Evolutionary conservation across 2,329 filamentous ascomycete species (phyloP), one percentile per base, ranked within the genome.

Genomic region (Colletotrichum sp.): DNA sequence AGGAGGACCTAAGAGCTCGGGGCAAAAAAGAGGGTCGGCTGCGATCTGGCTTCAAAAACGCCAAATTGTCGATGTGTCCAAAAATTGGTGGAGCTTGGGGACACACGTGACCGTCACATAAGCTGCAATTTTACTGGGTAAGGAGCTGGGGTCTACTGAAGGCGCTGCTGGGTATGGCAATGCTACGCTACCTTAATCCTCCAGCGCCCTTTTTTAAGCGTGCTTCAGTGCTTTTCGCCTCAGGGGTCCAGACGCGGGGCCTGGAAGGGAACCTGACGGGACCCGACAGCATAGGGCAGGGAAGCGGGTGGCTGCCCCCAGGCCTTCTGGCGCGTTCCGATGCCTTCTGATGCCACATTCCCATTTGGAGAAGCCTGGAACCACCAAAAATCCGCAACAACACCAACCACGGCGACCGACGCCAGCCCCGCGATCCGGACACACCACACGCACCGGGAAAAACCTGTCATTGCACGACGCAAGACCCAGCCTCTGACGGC

Each of bases 61-160:
- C 80, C 79, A 81, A 86, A 85, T 80, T 82, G 85, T 82, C 84
- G 82, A 87, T 86, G 86, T 87, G 86, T 85, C 85, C 86, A 85
- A 83, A 84, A 84, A 83, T 83, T 32, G 65, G 80, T 81, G 81
- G 82, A 81, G 78, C 57, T 69, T 52, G 43, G 26, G 13, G 10
- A 18, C 8, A 26, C 83, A 85, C 81, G 81, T 83, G 83, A 85
- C 81, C 60, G 6, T 66, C 38, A 34, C 55, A 52, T 72, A 57
- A 67, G 66, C 32, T 58, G 38, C 58, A 32, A 70, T 74, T 36
- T 69, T 63, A 69, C 52, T 52, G 34, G 32, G 69, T 65, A 55
- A 66, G 63, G 63, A n/a, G 21, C 63, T 66, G 63, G 36, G 63
- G 63, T 66, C 38, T 26, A 15, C 24, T 24, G 43, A 52, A 52